phyloP scores from a whole-genome alignment of 768 basidiomycete genomes.

The Leccinum truebloodii region DNA sequence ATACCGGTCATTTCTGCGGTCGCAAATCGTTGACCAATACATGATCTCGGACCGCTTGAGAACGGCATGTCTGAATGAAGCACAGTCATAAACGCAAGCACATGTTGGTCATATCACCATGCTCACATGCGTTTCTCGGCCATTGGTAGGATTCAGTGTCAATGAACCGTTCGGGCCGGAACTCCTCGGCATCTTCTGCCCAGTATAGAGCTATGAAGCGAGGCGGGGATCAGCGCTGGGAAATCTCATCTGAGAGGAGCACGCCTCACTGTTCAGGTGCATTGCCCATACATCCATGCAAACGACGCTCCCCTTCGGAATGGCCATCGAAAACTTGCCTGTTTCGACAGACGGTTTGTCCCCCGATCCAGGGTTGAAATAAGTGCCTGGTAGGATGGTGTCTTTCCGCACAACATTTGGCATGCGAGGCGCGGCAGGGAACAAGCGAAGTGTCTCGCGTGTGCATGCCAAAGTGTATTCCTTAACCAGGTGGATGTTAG shows the following conservation, averaged over 20 bases:
- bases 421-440: conserved; percentile 40
- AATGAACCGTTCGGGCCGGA: conserved; percentile 52
- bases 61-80: conserved; percentile 42
- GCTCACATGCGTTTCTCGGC: conserved; percentile 18
- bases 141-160: conserved; percentile 44
- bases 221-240: background rate
- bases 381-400: conserved; percentile 34
- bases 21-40: conserved; percentile 53
- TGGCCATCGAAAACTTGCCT: conserved; percentile 34
- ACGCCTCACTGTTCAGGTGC: conserved; percentile 46
- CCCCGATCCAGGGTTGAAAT: conserved; percentile 33
- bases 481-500: conserved; percentile 24
- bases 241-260: background rate
- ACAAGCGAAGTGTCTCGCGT: conserved; percentile 48
- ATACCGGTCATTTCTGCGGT: conserved; percentile 42
- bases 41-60: conserved; percentile 44
- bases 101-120: background rate
- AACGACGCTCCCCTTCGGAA: conserved; percentile 42
- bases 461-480: conserved; percentile 45
- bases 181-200: conserved; percentile 46
- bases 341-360: conserved; percentile 20
- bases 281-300: conserved; percentile 43
- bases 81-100: background rate
- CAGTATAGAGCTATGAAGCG: conserved; percentile 43
- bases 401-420: conserved; percentile 38